Evolutionary conservation across 1,284 basidiomycete genomes (phyloP).

Genomic region (Sporisorium iseilematis-ciliati): DNA sequence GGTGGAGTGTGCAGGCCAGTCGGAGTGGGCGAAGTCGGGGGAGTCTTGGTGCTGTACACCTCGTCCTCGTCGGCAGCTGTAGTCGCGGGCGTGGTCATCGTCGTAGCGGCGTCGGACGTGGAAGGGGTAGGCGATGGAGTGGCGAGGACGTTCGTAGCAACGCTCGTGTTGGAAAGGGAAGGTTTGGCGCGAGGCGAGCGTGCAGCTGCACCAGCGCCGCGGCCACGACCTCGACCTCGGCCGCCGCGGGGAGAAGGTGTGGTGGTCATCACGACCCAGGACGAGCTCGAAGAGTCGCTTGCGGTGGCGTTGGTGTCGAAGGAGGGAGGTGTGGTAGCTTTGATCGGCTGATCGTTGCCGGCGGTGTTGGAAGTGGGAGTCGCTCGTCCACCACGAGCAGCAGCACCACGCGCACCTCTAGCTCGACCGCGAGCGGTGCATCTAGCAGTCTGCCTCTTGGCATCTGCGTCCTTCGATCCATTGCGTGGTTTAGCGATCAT

Average conservation of each 20-base stretch:
- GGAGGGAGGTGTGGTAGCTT: neutral
- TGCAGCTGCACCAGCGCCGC: neutral
- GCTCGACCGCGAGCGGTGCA: constrained; percentile 9
- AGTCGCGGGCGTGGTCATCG: neutral
- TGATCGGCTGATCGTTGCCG: neutral
- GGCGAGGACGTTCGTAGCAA: neutral
- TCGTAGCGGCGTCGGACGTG: neutral
- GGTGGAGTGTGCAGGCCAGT: neutral
- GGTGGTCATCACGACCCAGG: neutral
- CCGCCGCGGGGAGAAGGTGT: neutral
- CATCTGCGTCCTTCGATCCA: neutral
- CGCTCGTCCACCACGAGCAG: neutral
- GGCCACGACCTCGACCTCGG: neutral
- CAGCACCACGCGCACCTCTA: constrained; percentile 1
- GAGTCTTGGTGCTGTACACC: neutral
- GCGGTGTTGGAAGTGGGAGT: neutral
- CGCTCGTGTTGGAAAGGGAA: neutral
- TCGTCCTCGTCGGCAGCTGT: neutral
- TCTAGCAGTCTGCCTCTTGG: constrained; percentile 5
- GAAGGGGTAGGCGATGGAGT: neutral
- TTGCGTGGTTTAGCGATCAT: neutral
- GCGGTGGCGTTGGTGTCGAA: neutral
- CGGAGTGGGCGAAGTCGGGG: constrained; percentile 10
- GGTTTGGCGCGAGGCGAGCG: constrained; percentile 7
- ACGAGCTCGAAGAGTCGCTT: too few relatives aligned